Conservation (phyloP, 805 yeast species). For the Candida vartiovaarae region DNA sequence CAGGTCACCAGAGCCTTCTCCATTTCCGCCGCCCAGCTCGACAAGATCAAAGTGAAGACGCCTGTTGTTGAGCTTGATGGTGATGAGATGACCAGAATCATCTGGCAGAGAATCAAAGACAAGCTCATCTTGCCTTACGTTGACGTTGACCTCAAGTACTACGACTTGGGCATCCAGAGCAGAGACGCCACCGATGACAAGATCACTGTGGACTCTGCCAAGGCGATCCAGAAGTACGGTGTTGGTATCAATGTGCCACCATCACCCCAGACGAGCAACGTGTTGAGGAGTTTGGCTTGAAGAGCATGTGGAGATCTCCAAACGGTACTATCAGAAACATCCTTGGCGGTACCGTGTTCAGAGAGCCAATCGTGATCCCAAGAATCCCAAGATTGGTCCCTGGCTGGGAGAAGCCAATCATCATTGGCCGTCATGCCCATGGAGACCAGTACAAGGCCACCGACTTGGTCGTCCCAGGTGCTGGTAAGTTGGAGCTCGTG, state of each 20-base stretch:
- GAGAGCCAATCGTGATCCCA: slow-evolving; percentile 93
- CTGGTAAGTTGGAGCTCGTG: slow-evolving; percentile 73
- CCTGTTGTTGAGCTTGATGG: slow-evolving; percentile 98
- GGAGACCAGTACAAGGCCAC: slow-evolving; percentile 97
- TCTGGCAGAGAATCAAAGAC: slow-evolving; percentile 87
- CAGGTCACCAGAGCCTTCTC: slow-evolving; percentile 15
- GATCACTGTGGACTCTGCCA: slow-evolving; percentile 84
- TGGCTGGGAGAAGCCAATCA: slow-evolving; percentile 91
- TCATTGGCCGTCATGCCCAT: slow-evolving; percentile 95
- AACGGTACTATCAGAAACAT: slow-evolving; percentile 96
- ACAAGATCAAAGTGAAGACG: slow-evolving; percentile 69
- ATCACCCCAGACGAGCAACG: slow-evolving; percentile 98
- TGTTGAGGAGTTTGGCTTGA: slow-evolving; percentile 81
- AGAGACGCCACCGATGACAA: slow-evolving; percentile 85
- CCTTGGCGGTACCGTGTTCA: slow-evolving; percentile 92
- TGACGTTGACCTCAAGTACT: slow-evolving; percentile 84
- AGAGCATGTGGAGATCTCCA: slow-evolving; percentile 97
- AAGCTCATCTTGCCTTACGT: slow-evolving; percentile 79
- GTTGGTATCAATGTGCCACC: slow-evolving; percentile 98
- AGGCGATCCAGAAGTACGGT: slow-evolving; percentile 79
- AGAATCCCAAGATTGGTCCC: slow-evolving; percentile 83
- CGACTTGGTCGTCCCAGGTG: slow-evolving; percentile 69
- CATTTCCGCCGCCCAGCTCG: slow-evolving; percentile 17
- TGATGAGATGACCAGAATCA: slow-evolving; percentile 95
- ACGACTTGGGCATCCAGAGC: slow-evolving; percentile 80